These are phyloP conservation scores for Xylaria hypoxylon DNA, from an alignment of 2,329 filamentous ascomycete genomes.

Conservation along the genomic window DNA sequence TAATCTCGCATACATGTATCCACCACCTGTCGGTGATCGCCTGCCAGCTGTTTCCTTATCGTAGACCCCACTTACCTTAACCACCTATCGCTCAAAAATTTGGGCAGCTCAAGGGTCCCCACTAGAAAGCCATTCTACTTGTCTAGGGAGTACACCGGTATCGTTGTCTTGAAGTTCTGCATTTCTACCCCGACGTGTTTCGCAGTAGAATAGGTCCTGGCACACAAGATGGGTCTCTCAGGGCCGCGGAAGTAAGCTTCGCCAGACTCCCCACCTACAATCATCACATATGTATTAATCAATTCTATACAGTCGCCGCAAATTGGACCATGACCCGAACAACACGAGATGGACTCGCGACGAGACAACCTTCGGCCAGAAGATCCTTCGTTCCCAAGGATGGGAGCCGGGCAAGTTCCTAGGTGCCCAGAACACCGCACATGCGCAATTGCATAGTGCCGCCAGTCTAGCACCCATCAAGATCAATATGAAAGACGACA, in stretches of 20 bases:
- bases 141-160: slow-evolving; percentile 9
- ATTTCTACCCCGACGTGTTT: slow-evolving; percentile 5
- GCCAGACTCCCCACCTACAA: not conserved
- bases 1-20: too few species aligned
- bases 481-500: slow-evolving; percentile 89
- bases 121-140: slow-evolving; percentile 7
- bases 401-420: slow-evolving; percentile 89
- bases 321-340: slow-evolving; percentile 91
- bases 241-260: slow-evolving; percentile 45
- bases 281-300: slow-evolving; percentile 20
- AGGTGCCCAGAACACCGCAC: slow-evolving; percentile 79
- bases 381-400: slow-evolving; percentile 86
- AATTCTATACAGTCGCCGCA: slow-evolving; percentile 59
- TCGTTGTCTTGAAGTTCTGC: slow-evolving; percentile 22
- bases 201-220: slow-evolving; percentile 1
- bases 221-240: slow-evolving; percentile 47
- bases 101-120: slow-evolving; percentile 23
- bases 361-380: slow-evolving; percentile 86
- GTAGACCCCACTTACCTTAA: slow-evolving; percentile 11
- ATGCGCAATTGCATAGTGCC: slow-evolving; percentile 80
- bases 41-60: slow-evolving; percentile 25
- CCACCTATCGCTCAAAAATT: slow-evolving; percentile 37
- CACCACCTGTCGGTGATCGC: not conserved
- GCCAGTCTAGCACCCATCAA: slow-evolving; percentile 88
- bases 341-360: slow-evolving; percentile 93